Conservation (phyloP, 768 basidiomycete genomes). For the Termitomyces sp. region DNA sequence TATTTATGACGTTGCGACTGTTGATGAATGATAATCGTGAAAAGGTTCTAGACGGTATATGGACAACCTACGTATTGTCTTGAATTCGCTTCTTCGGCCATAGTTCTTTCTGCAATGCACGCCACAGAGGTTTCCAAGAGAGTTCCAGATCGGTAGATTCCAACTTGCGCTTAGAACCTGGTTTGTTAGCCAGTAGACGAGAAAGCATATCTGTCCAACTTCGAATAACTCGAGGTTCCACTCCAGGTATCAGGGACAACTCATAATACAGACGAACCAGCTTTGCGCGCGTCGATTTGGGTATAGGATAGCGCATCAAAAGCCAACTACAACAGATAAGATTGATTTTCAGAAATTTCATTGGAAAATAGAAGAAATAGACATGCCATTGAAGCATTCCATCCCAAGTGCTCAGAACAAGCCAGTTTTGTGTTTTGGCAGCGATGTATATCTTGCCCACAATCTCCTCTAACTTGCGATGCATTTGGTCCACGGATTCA, state of each 20-base stretch:
- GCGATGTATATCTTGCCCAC: constrained; percentile 63
- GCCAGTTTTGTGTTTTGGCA: constrained; percentile 74
- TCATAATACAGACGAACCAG: constrained; percentile 77
- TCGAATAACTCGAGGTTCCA: constrained; percentile 65
- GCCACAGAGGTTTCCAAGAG: constrained; percentile 76
- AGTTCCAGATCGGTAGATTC: constrained; percentile 63
- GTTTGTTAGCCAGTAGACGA: constrained; percentile 62
- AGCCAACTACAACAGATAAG: constrained; percentile 52
- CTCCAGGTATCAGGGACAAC: constrained; percentile 67
- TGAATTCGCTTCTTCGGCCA: constrained; percentile 63
- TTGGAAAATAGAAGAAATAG: not conserved
- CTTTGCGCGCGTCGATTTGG: constrained; percentile 61
- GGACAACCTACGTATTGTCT: constrained; percentile 46
- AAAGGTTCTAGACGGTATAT: not conserved
- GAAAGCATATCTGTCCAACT: constrained; percentile 78
- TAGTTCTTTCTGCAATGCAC: constrained; percentile 62
- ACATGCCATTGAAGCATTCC: constrained; percentile 71
- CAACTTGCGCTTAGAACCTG: constrained; percentile 60
- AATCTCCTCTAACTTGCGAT: constrained; percentile 60
- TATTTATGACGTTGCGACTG: constrained; percentile 63
- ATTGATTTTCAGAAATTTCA: not conserved
- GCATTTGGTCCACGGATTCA: constrained; percentile 70
- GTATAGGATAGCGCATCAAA: constrained; percentile 74
- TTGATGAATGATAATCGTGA: constrained; percentile 1
- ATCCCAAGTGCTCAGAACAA: constrained; percentile 70